These are phyloP conservation scores for Neltuma alba DNA, from an alignment of 306 rosid species.

Conservation along the genomic window DNA sequence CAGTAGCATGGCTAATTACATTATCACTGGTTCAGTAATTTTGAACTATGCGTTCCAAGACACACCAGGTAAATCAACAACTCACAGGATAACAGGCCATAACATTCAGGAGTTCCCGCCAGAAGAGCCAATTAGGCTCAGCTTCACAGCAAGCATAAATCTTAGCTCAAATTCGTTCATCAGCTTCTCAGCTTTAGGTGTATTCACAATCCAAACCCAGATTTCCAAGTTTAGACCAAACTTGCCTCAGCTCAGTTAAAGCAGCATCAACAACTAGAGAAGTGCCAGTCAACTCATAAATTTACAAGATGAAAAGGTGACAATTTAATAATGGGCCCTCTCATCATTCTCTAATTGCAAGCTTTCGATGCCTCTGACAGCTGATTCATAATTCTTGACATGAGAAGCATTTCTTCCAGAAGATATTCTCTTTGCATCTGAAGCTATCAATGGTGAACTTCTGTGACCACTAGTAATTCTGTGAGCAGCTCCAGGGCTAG, in stretches of 20 bases:
- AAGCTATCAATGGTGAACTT: constrained; percentile 51
- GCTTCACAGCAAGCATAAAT: constrained; percentile 33
- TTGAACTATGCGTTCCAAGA: constrained; percentile 17
- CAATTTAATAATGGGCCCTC: constrained; percentile 56
- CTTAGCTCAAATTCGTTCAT: constrained; percentile 28
- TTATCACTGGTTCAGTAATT: neutral
- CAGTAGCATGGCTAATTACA: constrained; percentile 24
- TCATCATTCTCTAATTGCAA: constrained; percentile 73
- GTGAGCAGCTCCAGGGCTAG: constrained; percentile 61
- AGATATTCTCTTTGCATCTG: constrained; percentile 53
- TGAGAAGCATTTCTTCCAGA: constrained; percentile 59
- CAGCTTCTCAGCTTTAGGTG: constrained; percentile 29
- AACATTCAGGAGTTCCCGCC: constrained; percentile 34
- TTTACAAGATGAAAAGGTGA: constrained; percentile 42
- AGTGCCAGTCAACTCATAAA: constrained; percentile 35
- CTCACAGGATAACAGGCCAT: constrained; percentile 24
- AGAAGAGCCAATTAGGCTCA: constrained; percentile 27
- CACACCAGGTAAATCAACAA: constrained; percentile 36
- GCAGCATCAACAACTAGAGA: constrained; percentile 37
- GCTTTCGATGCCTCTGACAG: constrained; percentile 74
- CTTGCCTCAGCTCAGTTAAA: constrained; percentile 39
- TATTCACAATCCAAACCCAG: constrained; percentile 40
- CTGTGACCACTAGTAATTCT: constrained; percentile 62
- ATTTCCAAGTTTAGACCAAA: constrained; percentile 36
- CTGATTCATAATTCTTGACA: constrained; percentile 63